Conservation (phyloP, 2,329 filamentous ascomycete genomes). For the Lachnellula arida region DNA sequence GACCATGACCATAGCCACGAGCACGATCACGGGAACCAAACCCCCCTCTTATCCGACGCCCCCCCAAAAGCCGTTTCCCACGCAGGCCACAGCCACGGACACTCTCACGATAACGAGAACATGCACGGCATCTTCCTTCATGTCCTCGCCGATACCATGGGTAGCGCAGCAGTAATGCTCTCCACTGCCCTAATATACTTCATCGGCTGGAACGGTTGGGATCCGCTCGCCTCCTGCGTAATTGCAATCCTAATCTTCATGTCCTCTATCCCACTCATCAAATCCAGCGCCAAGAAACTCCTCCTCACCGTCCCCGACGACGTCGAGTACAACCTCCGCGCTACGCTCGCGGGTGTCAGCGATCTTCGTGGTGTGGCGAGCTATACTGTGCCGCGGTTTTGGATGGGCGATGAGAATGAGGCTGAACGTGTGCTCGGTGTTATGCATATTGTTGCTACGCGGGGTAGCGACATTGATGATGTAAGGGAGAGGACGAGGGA, state of each 20-base stretch:
- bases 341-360: slow-evolving; percentile 77
- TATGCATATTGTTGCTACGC: slow-evolving; percentile 77
- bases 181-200: slow-evolving; percentile 85
- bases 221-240: slow-evolving; percentile 87
- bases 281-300: slow-evolving; percentile 75
- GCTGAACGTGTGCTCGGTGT: slow-evolving; percentile 66
- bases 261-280: slow-evolving; percentile 85
- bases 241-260: slow-evolving; percentile 91
- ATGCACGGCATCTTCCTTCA: slow-evolving; percentile 98
- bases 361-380: slow-evolving; percentile 78
- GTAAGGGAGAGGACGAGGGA: slow-evolving; percentile 71
- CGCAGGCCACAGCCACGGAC: slow-evolving; percentile 36
- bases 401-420: slow-evolving; percentile 68
- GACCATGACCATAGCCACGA: slow-evolving; percentile 31
- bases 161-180: slow-evolving; percentile 88
- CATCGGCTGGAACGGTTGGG: slow-evolving; percentile 88
- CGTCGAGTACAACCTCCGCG: slow-evolving; percentile 82
- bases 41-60: slow-evolving; percentile 10
- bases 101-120: slow-evolving; percentile 85
- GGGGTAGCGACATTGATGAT: slow-evolving; percentile 71
- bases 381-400: slow-evolving; percentile 86
- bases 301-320: slow-evolving; percentile 81
- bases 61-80: slow-evolving; percentile 15
- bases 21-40: slow-evolving; percentile 18
- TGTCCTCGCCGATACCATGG: slow-evolving; percentile 89